These are phyloP conservation scores for Tuber calosporum DNA, from an alignment of 495 filamentous ascomycete species.

Conservation along the genomic window DNA sequence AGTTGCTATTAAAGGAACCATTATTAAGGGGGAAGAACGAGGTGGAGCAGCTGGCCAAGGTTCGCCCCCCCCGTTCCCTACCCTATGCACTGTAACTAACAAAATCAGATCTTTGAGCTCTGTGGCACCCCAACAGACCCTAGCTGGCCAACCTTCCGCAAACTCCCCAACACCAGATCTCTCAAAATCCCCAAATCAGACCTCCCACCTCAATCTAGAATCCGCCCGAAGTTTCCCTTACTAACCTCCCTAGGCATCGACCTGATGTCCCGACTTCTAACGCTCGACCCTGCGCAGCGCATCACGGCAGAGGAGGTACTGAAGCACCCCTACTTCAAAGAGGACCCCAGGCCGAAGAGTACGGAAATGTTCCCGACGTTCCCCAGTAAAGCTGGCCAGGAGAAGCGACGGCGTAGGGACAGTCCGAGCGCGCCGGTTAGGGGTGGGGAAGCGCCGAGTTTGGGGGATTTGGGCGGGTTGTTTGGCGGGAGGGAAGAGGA, in stretches of 20 bases:
- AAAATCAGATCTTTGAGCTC: constrained; percentile 70
- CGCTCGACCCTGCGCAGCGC: constrained; percentile 64
- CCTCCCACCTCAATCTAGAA: constrained; percentile 43
- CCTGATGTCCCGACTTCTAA: constrained; percentile 62
- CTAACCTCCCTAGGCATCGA: constrained; percentile 66
- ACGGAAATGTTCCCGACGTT: constrained; percentile 87
- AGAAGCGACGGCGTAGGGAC: constrained; percentile 63
- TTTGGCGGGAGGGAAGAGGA: constrained; percentile 57
- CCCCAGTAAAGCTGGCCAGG: constrained; percentile 87
- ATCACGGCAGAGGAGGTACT: constrained; percentile 64
- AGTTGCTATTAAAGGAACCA: constrained; percentile 76
- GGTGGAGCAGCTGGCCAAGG: constrained; percentile 65
- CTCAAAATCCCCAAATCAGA: constrained; percentile 61
- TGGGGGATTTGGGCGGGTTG: constrained; percentile 67
- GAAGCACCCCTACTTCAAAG: constrained; percentile 73
- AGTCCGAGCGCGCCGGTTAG: constrained; percentile 83
- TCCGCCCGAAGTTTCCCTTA: constrained; percentile 71
- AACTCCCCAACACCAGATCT: constrained; percentile 79
- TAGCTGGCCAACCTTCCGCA: constrained; percentile 77
- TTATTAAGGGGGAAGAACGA: constrained; percentile 89
- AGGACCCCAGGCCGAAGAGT: constrained; percentile 80
- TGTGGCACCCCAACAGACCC: constrained; percentile 84
- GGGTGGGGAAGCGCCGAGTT: constrained; percentile 62
- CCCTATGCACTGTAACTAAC: constrained; percentile 7
- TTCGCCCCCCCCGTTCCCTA: constrained; percentile 44